Evolutionary conservation across 179 eudicot genomes (phyloP), one percentile per base, ranked within the genome.

Genomic region (Beta corolliflora): DNA sequence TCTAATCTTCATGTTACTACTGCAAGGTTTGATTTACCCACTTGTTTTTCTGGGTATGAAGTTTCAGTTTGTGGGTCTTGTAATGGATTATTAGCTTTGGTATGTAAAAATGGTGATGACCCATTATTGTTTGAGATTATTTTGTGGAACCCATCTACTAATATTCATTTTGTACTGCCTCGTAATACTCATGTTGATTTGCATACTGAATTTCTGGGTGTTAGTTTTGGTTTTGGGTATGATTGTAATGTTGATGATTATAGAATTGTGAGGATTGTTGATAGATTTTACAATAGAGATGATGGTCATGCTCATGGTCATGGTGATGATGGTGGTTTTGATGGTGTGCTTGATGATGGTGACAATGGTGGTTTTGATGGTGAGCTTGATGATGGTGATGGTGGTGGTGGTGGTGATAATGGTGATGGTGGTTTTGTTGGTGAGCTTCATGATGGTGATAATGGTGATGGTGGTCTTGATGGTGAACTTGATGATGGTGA

Each of bases 191-290:
- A 9, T 45, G n/a, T 0, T 46, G 71, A 29, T 45, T 41, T 63
- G n/a, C 18, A 13, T 77, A 7, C 14, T 7, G 58, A 48, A 14
- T 25, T 41, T 75, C 2, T 36, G 48, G 46, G 50, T 75, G 65
- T 75, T 36, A 56, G 50, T 75, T 76, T 76, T 61, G 79, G 79
- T 5, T 78, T 78, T 66, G 80, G 73, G 44, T 78, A 50, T 67
- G 73, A 66, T 52, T 9, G 12, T 50, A 8, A 13, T 60, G 9
- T 4, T 60, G 70, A 76, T 61, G 79, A 76, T 61, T 76, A 76
- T 19, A 41, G 15, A 6, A 60, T 76, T 60, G 18, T 76, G 0
- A 54, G 64, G 29, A 12, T 74, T 54, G 45, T 31, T 48, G 75
- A 71, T 16, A 12, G 11, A 4, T 56, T 56, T 56, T 12, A 4